Base-by-base conservation (phyloP, 1,284 basidiomycete species). In the Puccinia horiana region DNA sequence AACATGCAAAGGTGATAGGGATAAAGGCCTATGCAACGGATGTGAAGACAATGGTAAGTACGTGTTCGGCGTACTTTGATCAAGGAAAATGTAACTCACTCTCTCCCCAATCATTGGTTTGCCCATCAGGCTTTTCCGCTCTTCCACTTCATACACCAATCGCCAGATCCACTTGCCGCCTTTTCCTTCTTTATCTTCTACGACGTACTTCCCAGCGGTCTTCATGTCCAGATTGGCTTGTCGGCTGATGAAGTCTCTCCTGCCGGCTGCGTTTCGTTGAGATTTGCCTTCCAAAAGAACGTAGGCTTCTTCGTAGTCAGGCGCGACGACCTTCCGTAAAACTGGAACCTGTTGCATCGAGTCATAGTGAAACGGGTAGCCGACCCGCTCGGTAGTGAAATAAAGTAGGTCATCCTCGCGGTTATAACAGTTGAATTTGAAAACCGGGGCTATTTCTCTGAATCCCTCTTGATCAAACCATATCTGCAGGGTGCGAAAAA, bases 391-490 rank as follows among this genome's bases (percentile, higher is more conserved):
- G 37, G 81, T 82, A 14, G 65, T 56, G 40, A 82, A 82, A 29
- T 82, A 82, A 35, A 82, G 73, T 37, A 82, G 35, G 47, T 82
- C 73, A 47, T 82, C 63, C 11, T 76, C 49, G 8, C 44, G 73
- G 61, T 76, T 47, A 49, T 82, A 76, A 37, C 26, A 44, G 65
- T 42, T 47, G 29, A 82, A 82, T 20, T 16, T 76, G 65, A 82
- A 82, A 26, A 82, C 74, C 37, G 81, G 81, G 1, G 81, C 81
- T 9, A 82, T 76, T 32, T 82, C 73, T 26, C 81, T 72, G 44
- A 82, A 82, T 37, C 81, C 81, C 54, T 82, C 81, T 70, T 82
- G 81, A 70, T 82, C 81, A 47, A 82, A 82, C 81, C 81, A 82
- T 69, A 82, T 82, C 61, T 82, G 81, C 35, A 82, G 65, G 16